phyloP scores from a whole-genome alignment of 1,284 basidiomycete genomes.

The Polyporus tsugae region DNA sequence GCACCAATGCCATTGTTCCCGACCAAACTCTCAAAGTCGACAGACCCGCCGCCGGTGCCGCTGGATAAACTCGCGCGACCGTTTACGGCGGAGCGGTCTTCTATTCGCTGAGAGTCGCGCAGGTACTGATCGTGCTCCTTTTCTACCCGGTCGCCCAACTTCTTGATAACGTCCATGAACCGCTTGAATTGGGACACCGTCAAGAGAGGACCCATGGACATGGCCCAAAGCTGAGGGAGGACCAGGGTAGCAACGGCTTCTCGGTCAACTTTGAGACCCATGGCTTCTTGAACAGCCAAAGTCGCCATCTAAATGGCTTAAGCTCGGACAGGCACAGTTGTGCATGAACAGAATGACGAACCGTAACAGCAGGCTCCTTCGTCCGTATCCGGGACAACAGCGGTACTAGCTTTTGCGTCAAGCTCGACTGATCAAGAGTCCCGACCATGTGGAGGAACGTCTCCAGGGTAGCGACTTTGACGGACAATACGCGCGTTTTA shows the following conservation, averaged over 20 bases:
- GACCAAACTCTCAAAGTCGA: slow-evolving; percentile 82
- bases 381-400: slow-evolving; percentile 95
- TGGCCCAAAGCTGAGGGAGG: slow-evolving; percentile 93
- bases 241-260: slow-evolving; percentile 95
- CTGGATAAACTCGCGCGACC: slow-evolving; percentile 41
- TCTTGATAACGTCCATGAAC: slow-evolving; percentile 85
- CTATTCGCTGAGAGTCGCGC: slow-evolving; percentile 83
- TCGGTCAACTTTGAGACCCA: slow-evolving; percentile 94
- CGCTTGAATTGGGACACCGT: slow-evolving; percentile 92
- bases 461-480: slow-evolving; percentile 89
- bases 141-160: slow-evolving; percentile 82
- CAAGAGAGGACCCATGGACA: slow-evolving; percentile 95
- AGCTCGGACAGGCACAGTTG: background rate
- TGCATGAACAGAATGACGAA: slow-evolving; percentile 44
- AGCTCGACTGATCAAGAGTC: slow-evolving; percentile 90
- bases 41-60: slow-evolving; percentile 47
- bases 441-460: slow-evolving; percentile 95
- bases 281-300: slow-evolving; percentile 93
- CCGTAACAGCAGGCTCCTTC: slow-evolving; percentile 92
- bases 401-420: slow-evolving; percentile 96
- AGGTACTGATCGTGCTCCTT: slow-evolving; percentile 87
- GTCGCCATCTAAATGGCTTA: slow-evolving; percentile 78
- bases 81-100: slow-evolving; percentile 69
- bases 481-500: slow-evolving; percentile 84
- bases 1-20: slow-evolving; percentile 53